Evolutionary conservation across 192 early-diverging fungal genomes (phyloP).

Genomic region (Coemansia sp.): DNA sequence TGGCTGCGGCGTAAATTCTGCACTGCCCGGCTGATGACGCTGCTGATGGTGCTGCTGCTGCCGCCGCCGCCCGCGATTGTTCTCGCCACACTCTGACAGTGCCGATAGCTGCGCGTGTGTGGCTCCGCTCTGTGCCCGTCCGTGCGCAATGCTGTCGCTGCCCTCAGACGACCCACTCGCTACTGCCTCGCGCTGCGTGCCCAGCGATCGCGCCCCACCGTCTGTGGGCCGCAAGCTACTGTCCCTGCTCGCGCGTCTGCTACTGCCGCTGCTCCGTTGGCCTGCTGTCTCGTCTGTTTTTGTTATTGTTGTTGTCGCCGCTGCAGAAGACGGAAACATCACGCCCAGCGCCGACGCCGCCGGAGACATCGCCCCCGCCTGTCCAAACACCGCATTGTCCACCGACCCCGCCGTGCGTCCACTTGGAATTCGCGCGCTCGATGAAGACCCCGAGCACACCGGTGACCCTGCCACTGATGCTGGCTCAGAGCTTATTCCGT

Average conservation of each 20-base stretch:
- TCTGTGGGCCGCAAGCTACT: slow-evolving; percentile 18
- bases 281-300: slow-evolving; percentile 3
- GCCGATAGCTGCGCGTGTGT: neutral
- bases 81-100: slow-evolving; percentile 17
- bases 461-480: slow-evolving; percentile 41
- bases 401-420: slow-evolving; percentile 14
- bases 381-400: slow-evolving; percentile 15
- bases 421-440: slow-evolving; percentile 9
- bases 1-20: slow-evolving; percentile 33
- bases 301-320: slow-evolving; percentile 17
- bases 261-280: slow-evolving; percentile 18
- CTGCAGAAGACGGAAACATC: slow-evolving; percentile 22
- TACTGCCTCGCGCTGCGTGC: slow-evolving; percentile 15
- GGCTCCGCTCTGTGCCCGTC: slow-evolving; percentile 7
- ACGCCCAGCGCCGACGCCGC: slow-evolving; percentile 36
- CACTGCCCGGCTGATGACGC: slow-evolving; percentile 12
- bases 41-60: slow-evolving; percentile 17
- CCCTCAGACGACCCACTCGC: neutral
- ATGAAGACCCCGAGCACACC: slow-evolving; percentile 9
- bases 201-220: slow-evolving; percentile 5
- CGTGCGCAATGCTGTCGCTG: slow-evolving; percentile 4
- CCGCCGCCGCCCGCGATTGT: slow-evolving; percentile 9
- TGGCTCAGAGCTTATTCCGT: slow-evolving; percentile 45
- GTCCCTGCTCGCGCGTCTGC: slow-evolving; percentile 20
- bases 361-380: slow-evolving; percentile 10